Conservation (phyloP, 495 filamentous ascomycete species). For the Penicillium mononematosum region DNA sequence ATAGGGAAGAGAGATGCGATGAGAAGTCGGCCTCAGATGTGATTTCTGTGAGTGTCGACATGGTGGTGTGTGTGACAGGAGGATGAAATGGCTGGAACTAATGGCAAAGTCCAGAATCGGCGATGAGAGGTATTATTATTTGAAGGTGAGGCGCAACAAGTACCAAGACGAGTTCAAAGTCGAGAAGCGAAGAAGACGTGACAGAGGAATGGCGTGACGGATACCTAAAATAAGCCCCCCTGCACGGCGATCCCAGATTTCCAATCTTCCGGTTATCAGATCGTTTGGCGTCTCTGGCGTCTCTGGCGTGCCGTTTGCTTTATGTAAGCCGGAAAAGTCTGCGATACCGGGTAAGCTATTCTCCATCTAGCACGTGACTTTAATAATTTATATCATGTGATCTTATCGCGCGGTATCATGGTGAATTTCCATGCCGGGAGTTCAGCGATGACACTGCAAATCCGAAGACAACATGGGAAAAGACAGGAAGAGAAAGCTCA, state of each 20-base stretch:
- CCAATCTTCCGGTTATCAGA: conserved; percentile 33
- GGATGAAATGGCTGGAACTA: conserved; percentile 15
- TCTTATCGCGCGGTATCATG: conserved; percentile 17
- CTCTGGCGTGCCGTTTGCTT: background rate
- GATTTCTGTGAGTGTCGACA: conserved; percentile 77
- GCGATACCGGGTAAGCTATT: background rate
- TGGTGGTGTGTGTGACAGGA: conserved; percentile 31
- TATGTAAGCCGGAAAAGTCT: background rate
- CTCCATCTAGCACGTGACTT: background rate
- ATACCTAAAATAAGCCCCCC: background rate
- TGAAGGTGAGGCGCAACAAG: background rate
- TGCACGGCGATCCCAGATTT: conserved; percentile 27
- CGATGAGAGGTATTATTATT: background rate
- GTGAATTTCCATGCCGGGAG: conserved; percentile 8
- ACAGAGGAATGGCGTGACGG: conserved; percentile 27
- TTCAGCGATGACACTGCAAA: background rate
- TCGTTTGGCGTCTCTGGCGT: conserved; percentile 12
- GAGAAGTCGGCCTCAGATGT: conserved; percentile 65
- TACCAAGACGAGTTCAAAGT: background rate
- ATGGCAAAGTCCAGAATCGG: background rate
- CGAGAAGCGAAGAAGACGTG: background rate
- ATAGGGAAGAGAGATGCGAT: conserved; percentile 59
- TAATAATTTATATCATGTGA: background rate
- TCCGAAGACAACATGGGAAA: conserved; percentile 20
- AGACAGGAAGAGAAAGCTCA: conserved; percentile 40